Evolutionary conservation across 495 filamentous ascomycete genomes (phyloP).

Genomic region (Niebla homalea): DNA sequence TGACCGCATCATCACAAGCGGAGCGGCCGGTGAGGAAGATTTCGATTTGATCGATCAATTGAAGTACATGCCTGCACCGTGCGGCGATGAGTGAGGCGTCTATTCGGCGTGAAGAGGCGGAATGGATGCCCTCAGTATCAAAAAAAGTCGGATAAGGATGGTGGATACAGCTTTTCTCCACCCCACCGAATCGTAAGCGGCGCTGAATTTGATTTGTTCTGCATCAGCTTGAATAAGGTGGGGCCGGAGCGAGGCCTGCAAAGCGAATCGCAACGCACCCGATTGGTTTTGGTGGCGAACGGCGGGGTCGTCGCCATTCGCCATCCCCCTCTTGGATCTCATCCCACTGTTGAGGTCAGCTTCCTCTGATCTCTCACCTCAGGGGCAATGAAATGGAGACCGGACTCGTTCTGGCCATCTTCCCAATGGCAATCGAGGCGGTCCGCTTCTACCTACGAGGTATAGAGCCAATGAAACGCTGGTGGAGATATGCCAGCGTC

Average conservation of each 20-base stretch:
- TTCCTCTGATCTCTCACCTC: too few species aligned
- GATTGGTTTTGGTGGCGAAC: too few species aligned
- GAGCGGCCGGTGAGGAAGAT: slow-evolving; percentile 9
- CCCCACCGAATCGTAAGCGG: too few species aligned
- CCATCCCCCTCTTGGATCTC: too few species aligned
- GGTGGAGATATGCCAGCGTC: neutral
- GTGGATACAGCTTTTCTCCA: too few species aligned
- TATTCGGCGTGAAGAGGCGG: neutral
- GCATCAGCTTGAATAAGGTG: too few species aligned
- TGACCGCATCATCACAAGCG: slow-evolving; percentile 2
- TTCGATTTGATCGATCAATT: neutral
- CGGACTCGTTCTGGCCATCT: slow-evolving; percentile 13
- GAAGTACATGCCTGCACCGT: neutral
- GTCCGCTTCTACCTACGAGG: slow-evolving; percentile 12
- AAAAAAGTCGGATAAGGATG: too few species aligned
- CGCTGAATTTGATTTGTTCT: too few species aligned
- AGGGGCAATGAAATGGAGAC: neutral
- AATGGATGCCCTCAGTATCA: neutral
- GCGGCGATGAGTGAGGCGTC: neutral
- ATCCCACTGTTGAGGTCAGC: too few species aligned
- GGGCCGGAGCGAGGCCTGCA: too few species aligned
- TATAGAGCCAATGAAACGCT: neutral
- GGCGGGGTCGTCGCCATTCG: too few species aligned
- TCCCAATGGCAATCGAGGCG: slow-evolving; percentile 14
- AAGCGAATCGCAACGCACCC: too few species aligned